These are phyloP conservation scores for Panaeolus papilionaceus DNA, from an alignment of 768 basidiomycete species.

Conservation along the genomic window DNA sequence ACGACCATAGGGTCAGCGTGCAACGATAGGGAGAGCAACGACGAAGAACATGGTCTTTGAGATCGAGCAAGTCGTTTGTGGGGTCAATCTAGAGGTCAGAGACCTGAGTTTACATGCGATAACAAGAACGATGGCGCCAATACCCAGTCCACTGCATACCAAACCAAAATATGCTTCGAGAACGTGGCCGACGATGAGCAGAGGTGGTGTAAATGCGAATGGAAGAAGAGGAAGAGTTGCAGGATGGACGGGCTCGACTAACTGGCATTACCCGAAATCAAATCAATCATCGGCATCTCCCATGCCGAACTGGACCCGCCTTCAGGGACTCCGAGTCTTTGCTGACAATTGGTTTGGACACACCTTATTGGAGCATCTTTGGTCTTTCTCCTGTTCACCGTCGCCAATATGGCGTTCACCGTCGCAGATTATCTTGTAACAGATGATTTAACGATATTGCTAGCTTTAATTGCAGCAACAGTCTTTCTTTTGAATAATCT, in stretches of 20 bases:
- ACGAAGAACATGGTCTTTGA: conserved; percentile 5
- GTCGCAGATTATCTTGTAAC: conserved; percentile 69
- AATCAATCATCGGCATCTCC: conserved; percentile 6
- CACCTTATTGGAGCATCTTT: conserved; percentile 3
- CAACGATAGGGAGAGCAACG: background rate
- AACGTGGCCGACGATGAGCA: conserved; percentile 8
- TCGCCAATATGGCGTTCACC: conserved; percentile 38
- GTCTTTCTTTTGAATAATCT: conserved; percentile 79
- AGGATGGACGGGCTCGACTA: conserved; percentile 14
- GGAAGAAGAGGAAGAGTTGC: conserved; percentile 15
- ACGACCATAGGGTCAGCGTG: background rate
- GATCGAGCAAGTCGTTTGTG: background rate
- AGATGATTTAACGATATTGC: conserved; percentile 80
- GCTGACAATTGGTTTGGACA: background rate
- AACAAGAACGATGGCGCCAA: background rate
- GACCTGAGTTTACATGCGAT: background rate
- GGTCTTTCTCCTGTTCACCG: conserved; percentile 14
- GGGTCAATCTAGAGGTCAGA: background rate
- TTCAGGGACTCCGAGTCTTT: background rate
- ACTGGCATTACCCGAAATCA: conserved; percentile 14
- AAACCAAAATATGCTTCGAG: conserved; percentile 1
- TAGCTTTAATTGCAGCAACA: conserved; percentile 76
- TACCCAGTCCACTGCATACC: background rate
- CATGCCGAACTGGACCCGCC: conserved; percentile 9
- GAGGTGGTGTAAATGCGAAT: conserved; percentile 1